A percentile compares a stretch with the other conserved stretches of the same genome.
Conservation (phyloP, 2,329 filamentous ascomycete genomes). For the Dactylella cylindrospora region DNA sequence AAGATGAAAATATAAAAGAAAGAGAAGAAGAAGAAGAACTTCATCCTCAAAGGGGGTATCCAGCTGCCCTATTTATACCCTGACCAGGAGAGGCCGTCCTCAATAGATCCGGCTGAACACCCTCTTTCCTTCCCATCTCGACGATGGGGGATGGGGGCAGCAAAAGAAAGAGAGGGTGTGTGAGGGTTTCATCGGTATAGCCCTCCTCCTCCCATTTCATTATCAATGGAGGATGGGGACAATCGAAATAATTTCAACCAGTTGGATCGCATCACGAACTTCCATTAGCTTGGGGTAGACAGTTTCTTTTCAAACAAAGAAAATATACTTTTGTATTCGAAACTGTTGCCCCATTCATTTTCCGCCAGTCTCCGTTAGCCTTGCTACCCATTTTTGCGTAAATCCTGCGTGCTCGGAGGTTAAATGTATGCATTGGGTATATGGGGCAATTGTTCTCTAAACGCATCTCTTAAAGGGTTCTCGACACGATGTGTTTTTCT, state of each 20-base stretch:
- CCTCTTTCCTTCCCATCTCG: constrained; percentile 6
- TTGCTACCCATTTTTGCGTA: too few relatives aligned
- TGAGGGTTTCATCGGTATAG: too few relatives aligned
- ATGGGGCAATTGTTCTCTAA: too few relatives aligned
- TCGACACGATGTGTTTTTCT: too few relatives aligned
- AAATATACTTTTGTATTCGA: too few relatives aligned
- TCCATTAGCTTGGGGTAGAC: too few relatives aligned
- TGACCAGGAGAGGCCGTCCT: constrained; percentile 13
- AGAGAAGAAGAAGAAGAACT: constrained; percentile 4
- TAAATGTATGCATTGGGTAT: constrained; percentile 11
- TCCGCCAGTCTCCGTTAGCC: constrained; percentile 26
- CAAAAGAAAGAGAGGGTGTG: constrained; percentile 1
- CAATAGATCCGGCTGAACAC: constrained; percentile 27
- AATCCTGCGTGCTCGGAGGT: too few relatives aligned
- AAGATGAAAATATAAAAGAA: constrained; percentile 1
- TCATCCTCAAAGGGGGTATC: constrained; percentile 15
- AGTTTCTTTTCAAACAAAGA: too few relatives aligned
- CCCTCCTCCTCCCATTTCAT: constrained; percentile 7
- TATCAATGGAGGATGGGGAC: too few relatives aligned
- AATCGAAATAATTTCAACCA: too few relatives aligned
- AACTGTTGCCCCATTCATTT: too few relatives aligned
- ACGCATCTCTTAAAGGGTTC: constrained; percentile 29
- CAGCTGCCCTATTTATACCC: constrained; percentile 44
- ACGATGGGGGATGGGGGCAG: neutral
- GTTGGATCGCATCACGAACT: too few relatives aligned